Percentiles rank a stretch among this genome's conserved stretches.
Evolutionary conservation across 495 filamentous ascomycete genomes (phyloP).

Genomic region (Pseudotulostoma volvatum): DNA sequence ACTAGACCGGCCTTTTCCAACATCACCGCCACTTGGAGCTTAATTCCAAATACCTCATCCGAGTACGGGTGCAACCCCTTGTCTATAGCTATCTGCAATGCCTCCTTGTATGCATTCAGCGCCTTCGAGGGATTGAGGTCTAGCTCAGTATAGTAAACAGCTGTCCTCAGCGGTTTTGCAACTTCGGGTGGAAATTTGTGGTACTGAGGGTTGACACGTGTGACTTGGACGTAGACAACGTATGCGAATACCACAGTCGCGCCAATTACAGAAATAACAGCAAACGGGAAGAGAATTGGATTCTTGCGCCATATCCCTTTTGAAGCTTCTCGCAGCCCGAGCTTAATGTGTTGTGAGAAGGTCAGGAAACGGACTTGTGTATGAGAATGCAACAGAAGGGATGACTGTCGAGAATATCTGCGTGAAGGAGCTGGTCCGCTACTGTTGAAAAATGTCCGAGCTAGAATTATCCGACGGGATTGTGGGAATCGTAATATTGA

Average conservation of each 20-base stretch:
- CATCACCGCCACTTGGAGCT: conserved; percentile 61
- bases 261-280: conserved; percentile 33
- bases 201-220: conserved; percentile 45
- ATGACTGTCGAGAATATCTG: conserved; percentile 13
- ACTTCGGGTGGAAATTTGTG: conserved; percentile 67
- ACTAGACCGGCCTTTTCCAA: conserved; percentile 56
- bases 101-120: conserved; percentile 63
- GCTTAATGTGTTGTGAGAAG: conserved; percentile 15
- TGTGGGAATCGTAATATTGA: too few species aligned
- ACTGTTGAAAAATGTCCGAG: conserved; percentile 9
- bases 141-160: conserved; percentile 71
- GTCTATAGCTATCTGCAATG: conserved; percentile 51
- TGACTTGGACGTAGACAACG: conserved; percentile 46
- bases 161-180: conserved; percentile 64
- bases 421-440: conserved; percentile 12
- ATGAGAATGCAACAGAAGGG: background rate
- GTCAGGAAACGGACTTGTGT: conserved; percentile 9
- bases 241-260: conserved; percentile 19
- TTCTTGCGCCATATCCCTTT: conserved; percentile 33
- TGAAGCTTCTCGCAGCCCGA: conserved; percentile 21
- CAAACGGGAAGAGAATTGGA: conserved; percentile 27
- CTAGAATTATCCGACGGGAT: background rate
- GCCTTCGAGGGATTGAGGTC: conserved; percentile 53
- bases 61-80: conserved; percentile 69
- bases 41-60: conserved; percentile 79